Evolutionary conservation across 441 rosid genomes (phyloP).

Genomic region (Brassica balearica): DNA sequence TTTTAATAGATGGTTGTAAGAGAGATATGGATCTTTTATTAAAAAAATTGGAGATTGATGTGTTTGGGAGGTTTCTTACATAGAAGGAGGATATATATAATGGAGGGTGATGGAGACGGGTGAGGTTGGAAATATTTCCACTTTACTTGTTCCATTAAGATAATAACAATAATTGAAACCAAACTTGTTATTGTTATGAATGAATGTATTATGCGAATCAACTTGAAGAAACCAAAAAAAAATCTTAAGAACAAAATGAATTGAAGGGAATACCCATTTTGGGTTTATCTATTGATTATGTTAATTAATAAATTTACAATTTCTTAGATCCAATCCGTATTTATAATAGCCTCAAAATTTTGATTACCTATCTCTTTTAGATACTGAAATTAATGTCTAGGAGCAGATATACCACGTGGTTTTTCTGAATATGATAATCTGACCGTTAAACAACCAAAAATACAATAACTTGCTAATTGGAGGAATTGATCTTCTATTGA

Average conservation of each 20-base stretch:
- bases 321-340: too few species aligned
- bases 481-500: not conserved
- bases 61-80: conserved; percentile 31
- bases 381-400: conserved; percentile 30
- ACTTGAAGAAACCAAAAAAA: too few species aligned
- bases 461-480: not conserved
- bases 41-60: conserved; percentile 22
- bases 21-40: conserved; percentile 8
- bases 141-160: conserved; percentile 9
- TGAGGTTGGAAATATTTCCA: conserved; percentile 27
- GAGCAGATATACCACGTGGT: conserved; percentile 12
- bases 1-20: not conserved
- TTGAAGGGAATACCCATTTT: too few species aligned
- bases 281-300: too few species aligned
- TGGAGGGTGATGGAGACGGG: conserved; percentile 35
- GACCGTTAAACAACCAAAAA: not conserved
- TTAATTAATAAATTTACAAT: too few species aligned
- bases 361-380: not conserved
- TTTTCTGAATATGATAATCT: conserved; percentile 3
- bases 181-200: not conserved
- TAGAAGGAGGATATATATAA: conserved; percentile 25
- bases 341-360: too few species aligned
- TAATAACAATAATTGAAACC: conserved; percentile 1
- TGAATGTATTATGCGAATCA: too few species aligned
- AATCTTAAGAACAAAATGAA: too few species aligned